Conservation (phyloP, 768 basidiomycete species). For the Hemileccinum rubropunctum region DNA sequence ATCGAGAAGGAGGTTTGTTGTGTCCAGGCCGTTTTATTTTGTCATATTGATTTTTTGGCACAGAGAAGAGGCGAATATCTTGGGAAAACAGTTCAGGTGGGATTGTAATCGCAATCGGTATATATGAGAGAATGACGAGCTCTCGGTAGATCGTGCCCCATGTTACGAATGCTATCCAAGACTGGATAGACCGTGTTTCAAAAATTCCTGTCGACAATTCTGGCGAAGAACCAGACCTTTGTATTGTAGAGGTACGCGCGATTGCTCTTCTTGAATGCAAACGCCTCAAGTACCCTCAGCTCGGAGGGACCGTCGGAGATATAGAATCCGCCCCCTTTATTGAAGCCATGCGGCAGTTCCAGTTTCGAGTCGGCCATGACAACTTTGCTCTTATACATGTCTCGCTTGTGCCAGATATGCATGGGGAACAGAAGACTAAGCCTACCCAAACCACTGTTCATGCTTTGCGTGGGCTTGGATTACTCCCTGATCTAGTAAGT, state of each 20-base stretch:
- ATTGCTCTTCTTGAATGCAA: constrained; percentile 1
- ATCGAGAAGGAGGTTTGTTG: constrained; percentile 90
- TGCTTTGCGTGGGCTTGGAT: constrained; percentile 86
- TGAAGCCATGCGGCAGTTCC: constrained; percentile 99
- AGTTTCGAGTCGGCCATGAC: constrained; percentile 94
- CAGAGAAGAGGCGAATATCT: constrained; percentile 86
- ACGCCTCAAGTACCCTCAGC: constrained; percentile 42
- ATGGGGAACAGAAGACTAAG: constrained; percentile 99
- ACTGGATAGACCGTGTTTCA: constrained; percentile 96
- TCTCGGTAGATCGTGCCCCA: constrained; percentile 82
- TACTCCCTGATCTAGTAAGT: constrained; percentile 88
- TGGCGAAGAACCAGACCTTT: constrained; percentile 90
- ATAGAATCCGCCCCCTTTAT: constrained; percentile 98
- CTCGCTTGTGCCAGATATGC: constrained; percentile 97
- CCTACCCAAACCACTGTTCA: constrained; percentile 97
- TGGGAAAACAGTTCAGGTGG: constrained; percentile 94
- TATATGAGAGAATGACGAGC: constrained; percentile 6
- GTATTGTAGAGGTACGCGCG: constrained; percentile 87
- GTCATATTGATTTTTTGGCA: constrained; percentile 8
- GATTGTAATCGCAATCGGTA: constrained; percentile 6
- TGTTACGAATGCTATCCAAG: constrained; percentile 94
- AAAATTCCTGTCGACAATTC: constrained; percentile 94
- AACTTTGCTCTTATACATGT: constrained; percentile 98
- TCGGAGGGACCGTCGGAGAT: constrained; percentile 97
- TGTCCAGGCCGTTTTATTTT: not conserved